Base-by-base conservation (phyloP, 371 early-diverging fungal species). In the Saksenaea oblongispora region DNA sequence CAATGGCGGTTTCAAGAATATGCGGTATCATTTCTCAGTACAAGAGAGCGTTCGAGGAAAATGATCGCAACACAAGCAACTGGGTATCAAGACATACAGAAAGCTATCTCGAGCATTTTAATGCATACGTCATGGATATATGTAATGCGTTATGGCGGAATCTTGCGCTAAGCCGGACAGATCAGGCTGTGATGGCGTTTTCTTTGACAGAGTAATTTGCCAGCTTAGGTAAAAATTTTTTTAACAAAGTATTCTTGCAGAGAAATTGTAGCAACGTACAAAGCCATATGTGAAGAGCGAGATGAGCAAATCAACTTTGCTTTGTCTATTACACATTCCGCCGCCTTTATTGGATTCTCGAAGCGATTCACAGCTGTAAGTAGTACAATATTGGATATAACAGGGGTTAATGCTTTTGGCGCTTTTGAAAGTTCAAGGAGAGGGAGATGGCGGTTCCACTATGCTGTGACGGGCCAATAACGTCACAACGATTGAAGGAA, bases 101-200 rank as follows among this genome's bases (percentile, higher is more conserved):
- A 35, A 77, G 78, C 2, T 82, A 84, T 57, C 72, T 88, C 10
- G 67, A 76, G 7, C 68, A 72, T 26, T 86, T 88, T 62, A 88
- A 88, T 71, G 74, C 80, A 3, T 84, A 77, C 59, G 79, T 85
- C 18, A 82, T 79, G 73, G 87, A 86, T 37, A 68, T 86, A 3
- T 88, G 86, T 60, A 84, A 80, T 56, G 70, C 82, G 18, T 39
- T 86, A 13, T 88, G 86, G 86, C 65, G 80, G 31, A 81, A 79
- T 22, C 64, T 75, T 0, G 78, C 79, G 0, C 72, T 84, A 34
- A 75, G 72, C 54, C 70, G 71, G 34, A 26, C 61, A 18, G 75
- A 77, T 27, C 66, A 71, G 44, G 70, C 75, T n/a, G 61, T 74
- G 0, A 62, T 59, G 54, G 77, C 80, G 10, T 85, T 84, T 58